phyloP scores from a whole-genome alignment of 371 early-diverging fungal species.

The Amoeboradix gromovi region DNA sequence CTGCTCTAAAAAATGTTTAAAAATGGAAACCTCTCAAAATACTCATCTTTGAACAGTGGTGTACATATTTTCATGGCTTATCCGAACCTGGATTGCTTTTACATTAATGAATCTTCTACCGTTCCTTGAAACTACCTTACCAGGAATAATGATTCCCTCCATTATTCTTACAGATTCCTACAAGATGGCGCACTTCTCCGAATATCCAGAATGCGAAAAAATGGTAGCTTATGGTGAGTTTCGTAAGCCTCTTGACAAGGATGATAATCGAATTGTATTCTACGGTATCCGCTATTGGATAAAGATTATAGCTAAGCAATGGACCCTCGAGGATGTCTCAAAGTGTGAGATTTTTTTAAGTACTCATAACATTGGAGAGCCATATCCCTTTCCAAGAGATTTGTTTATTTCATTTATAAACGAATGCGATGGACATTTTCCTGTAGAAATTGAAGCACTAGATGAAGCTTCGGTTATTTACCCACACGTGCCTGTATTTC shows the following conservation, averaged over 20 bases:
- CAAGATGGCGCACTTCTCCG: slow-evolving; percentile 34
- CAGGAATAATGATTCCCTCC: too few relatives aligned
- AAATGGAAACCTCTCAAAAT: too few relatives aligned
- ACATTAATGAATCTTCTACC: too few relatives aligned
- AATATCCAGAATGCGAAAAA: slow-evolving; percentile 23
- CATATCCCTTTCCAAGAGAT: slow-evolving; percentile 39
- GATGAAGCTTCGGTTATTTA: slow-evolving; percentile 41
- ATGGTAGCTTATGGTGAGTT: slow-evolving; percentile 53
- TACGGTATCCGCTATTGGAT: slow-evolving; percentile 52
- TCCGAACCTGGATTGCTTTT: too few relatives aligned
- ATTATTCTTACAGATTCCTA: slow-evolving; percentile 41
- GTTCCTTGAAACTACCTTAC: too few relatives aligned
- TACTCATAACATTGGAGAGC: slow-evolving; percentile 29
- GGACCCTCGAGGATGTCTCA: slow-evolving; percentile 32
- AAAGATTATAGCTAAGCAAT: slow-evolving; percentile 23
- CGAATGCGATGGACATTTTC: slow-evolving; percentile 44
- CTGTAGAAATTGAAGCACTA: slow-evolving; percentile 35
- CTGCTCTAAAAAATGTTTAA: too few relatives aligned
- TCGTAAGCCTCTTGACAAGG: slow-evolving; percentile 27
- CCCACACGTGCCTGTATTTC: slow-evolving; percentile 39
- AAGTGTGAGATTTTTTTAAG: slow-evolving; percentile 27
- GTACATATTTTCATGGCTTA: too few relatives aligned
- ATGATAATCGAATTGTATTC: slow-evolving; percentile 39
- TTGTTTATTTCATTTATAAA: slow-evolving; percentile 34
- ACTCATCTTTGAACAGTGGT: too few relatives aligned